phyloP scores from a whole-genome alignment of 2,329 filamentous ascomycete species.

The Xylariaceae sp. region DNA sequence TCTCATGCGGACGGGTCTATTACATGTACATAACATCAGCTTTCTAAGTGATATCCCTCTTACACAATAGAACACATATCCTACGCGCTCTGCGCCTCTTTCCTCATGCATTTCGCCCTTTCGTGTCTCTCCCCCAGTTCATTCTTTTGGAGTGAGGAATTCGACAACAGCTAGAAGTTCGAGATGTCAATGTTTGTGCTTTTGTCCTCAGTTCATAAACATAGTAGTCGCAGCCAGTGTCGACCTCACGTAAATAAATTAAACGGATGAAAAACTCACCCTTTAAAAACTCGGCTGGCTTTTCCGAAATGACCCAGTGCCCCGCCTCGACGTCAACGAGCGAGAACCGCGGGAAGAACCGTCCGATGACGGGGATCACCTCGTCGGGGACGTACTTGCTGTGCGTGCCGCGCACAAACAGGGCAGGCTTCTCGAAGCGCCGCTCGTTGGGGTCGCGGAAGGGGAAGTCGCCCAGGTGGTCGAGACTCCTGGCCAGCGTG shows the following conservation, averaged over 20 bases:
- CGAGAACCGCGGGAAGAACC: slow-evolving; percentile 81
- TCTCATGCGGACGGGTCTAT: slow-evolving; percentile 13
- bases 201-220: no score
- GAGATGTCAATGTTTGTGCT: neutral
- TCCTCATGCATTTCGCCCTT: neutral
- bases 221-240: neutral
- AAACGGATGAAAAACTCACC: slow-evolving; percentile 54
- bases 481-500: slow-evolving; percentile 70
- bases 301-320: slow-evolving; percentile 91
- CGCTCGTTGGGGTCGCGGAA: slow-evolving; percentile 73
- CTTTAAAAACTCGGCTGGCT: slow-evolving; percentile 77
- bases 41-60: slow-evolving; percentile 35
- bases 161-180: slow-evolving; percentile 63
- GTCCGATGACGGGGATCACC: slow-evolving; percentile 75
- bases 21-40: slow-evolving; percentile 30
- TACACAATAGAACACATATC: slow-evolving; percentile 34
- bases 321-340: slow-evolving; percentile 77
- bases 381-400: slow-evolving; percentile 85
- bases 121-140: slow-evolving; percentile 32
- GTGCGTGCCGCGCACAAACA: slow-evolving; percentile 80
- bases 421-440: slow-evolving; percentile 76
- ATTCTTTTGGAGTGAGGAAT: slow-evolving; percentile 60
- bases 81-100: neutral
- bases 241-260: neutral
- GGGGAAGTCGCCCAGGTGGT: slow-evolving; percentile 86